Conservation (phyloP, 2,329 filamentous ascomycete species). For the Microthyrium microscopicum region DNA sequence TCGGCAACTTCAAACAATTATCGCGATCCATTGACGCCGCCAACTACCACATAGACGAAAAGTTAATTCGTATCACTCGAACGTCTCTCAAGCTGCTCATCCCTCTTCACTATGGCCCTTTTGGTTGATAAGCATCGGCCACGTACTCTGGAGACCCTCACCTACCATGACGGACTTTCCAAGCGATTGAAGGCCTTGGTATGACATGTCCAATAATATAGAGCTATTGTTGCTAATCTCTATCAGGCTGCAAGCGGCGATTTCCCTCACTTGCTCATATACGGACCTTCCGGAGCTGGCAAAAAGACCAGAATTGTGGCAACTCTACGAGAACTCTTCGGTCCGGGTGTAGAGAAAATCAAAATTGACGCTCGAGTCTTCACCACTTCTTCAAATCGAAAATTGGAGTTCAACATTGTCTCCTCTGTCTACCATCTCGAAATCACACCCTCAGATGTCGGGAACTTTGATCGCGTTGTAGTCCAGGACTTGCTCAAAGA, state of each 20-base stretch:
- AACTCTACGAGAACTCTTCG: slow-evolving; percentile 87
- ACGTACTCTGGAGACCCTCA: slow-evolving; percentile 57
- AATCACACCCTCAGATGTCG: slow-evolving; percentile 93
- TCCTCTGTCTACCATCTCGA: slow-evolving; percentile 95
- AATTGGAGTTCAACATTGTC: slow-evolving; percentile 98
- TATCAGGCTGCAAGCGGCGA: slow-evolving; percentile 82
- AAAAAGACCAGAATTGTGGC: slow-evolving; percentile 97
- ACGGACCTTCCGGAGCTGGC: slow-evolving; percentile 87
- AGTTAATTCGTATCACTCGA: too few species aligned
- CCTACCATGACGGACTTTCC: slow-evolving; percentile 80
- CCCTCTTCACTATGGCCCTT: slow-evolving; percentile 44
- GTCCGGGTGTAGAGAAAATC: slow-evolving; percentile 96
- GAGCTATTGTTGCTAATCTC: neutral
- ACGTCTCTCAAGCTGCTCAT: too few species aligned
- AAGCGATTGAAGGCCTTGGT: slow-evolving; percentile 74
- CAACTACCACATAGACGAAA: neutral
- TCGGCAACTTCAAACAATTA: neutral
- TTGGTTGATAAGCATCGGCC: slow-evolving; percentile 52
- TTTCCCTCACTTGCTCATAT: slow-evolving; percentile 93
- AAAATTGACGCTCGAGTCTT: slow-evolving; percentile 97
- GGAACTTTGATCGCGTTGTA: slow-evolving; percentile 89
- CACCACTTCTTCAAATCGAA: slow-evolving; percentile 87
- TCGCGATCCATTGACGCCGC: neutral
- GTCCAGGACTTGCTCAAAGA: slow-evolving; percentile 93
- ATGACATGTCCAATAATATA: slow-evolving; percentile 18